Evolutionary conservation across 139 green algal species (phyloP).

Genomic region (Bryopsis sp.): DNA sequence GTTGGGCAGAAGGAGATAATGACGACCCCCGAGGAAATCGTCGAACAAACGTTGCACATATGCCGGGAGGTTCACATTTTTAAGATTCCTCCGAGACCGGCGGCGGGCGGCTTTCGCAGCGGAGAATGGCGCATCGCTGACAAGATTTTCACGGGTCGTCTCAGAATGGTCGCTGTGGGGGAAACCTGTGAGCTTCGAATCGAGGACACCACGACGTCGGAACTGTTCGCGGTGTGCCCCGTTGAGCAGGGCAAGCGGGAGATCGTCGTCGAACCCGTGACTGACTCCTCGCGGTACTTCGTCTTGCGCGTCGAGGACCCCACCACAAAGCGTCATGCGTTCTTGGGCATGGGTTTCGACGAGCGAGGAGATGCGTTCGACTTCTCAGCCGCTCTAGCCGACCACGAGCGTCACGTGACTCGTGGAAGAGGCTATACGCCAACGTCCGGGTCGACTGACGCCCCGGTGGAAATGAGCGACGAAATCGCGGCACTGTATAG

Average conservation of each 20-base stretch:
- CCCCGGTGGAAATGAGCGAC: conserved; percentile 1
- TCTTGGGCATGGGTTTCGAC: conserved; percentile 26
- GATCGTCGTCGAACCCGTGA: conserved; percentile 19
- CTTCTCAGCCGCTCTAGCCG: conserved; percentile 22
- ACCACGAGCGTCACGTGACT: conserved; percentile 12
- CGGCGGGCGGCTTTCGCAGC: background rate
- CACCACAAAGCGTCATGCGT: conserved; percentile 22
- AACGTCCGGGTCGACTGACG: background rate
- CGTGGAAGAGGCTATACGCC: background rate
- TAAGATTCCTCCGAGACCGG: conserved; percentile 8
- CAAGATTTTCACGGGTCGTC: conserved; percentile 15
- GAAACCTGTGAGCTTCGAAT: conserved; percentile 19
- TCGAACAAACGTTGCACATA: conserved; percentile 7
- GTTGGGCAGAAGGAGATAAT: too few species aligned
- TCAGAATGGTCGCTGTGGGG: conserved; percentile 11
- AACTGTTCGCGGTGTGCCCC: conserved; percentile 25
- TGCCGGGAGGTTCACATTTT: background rate
- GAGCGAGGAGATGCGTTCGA: conserved; percentile 20
- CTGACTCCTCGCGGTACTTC: conserved; percentile 25
- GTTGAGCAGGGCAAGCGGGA: conserved; percentile 2
- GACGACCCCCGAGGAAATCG: background rate
- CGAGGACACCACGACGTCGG: conserved; percentile 11
- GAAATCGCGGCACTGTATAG: conserved; percentile 12
- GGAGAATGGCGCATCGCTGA: conserved; percentile 1
- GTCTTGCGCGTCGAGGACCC: conserved; percentile 26